Conservation (phyloP, 495 filamentous ascomycete genomes). For the Jackrogersella multiformis region DNA sequence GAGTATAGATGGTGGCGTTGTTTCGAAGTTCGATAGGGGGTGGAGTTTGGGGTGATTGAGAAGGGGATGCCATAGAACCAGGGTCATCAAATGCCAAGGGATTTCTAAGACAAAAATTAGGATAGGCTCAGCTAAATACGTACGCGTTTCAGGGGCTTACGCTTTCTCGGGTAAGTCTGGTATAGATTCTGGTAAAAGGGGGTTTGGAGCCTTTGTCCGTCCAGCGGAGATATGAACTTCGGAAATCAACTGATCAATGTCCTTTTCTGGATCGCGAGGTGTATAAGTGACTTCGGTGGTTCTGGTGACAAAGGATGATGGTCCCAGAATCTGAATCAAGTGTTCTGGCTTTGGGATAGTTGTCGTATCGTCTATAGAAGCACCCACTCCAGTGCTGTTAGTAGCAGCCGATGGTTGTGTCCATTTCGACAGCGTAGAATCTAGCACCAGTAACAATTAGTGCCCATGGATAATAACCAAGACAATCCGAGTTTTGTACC, state of each 20-base stretch:
- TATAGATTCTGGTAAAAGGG: conserved; percentile 3
- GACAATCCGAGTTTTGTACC: conserved; percentile 21
- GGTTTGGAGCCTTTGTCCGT: conserved; percentile 31
- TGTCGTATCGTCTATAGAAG: conserved; percentile 21
- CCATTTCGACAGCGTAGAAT: conserved; percentile 55
- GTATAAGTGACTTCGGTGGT: conserved; percentile 49
- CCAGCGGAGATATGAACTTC: conserved; percentile 52
- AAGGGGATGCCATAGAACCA: conserved; percentile 34
- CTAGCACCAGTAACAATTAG: conserved; percentile 37
- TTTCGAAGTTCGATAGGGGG: conserved; percentile 34
- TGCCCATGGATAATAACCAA: not conserved
- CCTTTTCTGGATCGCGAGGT: conserved; percentile 41
- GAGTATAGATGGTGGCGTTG: conserved; percentile 27
- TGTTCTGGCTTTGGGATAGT: conserved; percentile 22
- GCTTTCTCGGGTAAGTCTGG: conserved; percentile 31
- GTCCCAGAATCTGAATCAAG: conserved; percentile 48
- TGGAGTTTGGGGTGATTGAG: conserved; percentile 37
- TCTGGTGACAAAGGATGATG: conserved; percentile 51
- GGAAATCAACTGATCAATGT: conserved; percentile 43
- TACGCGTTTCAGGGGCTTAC: conserved; percentile 26
- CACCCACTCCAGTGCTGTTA: conserved; percentile 42
- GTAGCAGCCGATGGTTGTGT: conserved; percentile 50
- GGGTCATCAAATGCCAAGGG: conserved; percentile 37
- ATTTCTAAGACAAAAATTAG: conserved; percentile 29
- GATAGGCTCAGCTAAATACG: not conserved